Evolutionary conservation across 148 eudicot genomes (phyloP).

Genomic region (Rhododendron vialii): DNA sequence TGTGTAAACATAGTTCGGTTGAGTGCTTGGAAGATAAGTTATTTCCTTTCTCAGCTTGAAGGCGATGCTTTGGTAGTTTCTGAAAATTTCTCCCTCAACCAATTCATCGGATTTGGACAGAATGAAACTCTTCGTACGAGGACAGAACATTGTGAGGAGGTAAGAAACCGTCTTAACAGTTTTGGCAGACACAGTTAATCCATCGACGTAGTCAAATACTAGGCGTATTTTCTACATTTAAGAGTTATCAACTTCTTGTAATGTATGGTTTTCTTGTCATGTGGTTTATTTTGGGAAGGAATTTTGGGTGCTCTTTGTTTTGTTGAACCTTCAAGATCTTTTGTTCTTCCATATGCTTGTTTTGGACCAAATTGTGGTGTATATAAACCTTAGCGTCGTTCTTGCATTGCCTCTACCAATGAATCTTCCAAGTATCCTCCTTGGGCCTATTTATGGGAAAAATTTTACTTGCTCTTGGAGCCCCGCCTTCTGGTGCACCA

Average conservation of each 20-base stretch:
- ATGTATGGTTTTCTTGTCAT: not conserved
- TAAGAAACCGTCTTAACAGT: not conserved
- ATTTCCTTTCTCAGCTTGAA: not conserved
- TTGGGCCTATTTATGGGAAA: too few species aligned
- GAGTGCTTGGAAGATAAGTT: not conserved
- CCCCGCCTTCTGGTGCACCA: too few species aligned
- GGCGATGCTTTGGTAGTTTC: not conserved
- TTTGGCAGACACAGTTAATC: not conserved
- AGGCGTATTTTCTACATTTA: not conserved
- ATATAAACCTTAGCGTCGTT: not conserved
- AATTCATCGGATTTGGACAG: not conserved
- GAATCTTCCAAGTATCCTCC: too few species aligned
- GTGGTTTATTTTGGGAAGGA: not conserved
- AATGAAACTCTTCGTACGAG: not conserved
- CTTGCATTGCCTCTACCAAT: not conserved
- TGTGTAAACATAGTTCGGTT: not conserved
- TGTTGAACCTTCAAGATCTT: not conserved
- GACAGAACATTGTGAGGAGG: not conserved
- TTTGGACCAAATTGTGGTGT: not conserved
- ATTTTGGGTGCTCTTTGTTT: not conserved
- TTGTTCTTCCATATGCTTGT: not conserved
- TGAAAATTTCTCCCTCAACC: not conserved
- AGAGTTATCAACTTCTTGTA: not conserved
- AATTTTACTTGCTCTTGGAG: too few species aligned
- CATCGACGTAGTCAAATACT: not conserved